These are phyloP conservation scores for Glarea lozoyensis DNA, from an alignment of 495 filamentous ascomycete species.

Conservation along the genomic window DNA sequence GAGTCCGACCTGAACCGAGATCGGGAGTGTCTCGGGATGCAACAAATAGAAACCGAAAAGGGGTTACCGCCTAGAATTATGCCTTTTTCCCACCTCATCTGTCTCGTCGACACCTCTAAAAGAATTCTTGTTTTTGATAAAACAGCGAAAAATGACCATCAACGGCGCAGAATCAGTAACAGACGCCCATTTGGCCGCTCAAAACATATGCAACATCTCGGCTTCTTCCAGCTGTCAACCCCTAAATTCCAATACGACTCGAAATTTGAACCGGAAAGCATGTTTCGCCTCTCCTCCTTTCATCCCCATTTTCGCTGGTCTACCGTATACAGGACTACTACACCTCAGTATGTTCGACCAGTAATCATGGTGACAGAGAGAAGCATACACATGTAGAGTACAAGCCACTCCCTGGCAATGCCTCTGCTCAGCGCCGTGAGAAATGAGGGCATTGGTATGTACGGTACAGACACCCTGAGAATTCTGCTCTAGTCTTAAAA, in stretches of 20 bases:
- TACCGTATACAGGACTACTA: constrained; percentile 1
- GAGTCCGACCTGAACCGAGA: too few species aligned
- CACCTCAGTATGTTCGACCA: constrained; percentile 5
- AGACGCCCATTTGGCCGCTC: too few species aligned
- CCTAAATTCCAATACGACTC: background rate
- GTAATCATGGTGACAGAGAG: background rate
- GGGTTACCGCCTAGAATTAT: too few species aligned
- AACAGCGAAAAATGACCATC: too few species aligned
- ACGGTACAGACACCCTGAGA: background rate
- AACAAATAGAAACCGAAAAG: too few species aligned
- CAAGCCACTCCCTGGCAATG: constrained; percentile 4
- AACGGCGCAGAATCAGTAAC: too few species aligned
- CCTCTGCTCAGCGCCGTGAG: constrained; percentile 6
- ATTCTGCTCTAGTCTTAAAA: background rate
- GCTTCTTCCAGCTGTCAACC: background rate
- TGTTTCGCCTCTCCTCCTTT: background rate
- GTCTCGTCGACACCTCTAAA: too few species aligned
- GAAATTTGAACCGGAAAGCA: constrained; percentile 1
- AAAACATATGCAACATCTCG: too few species aligned
- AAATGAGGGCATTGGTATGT: constrained; percentile 6
- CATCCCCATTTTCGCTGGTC: constrained; percentile 5
- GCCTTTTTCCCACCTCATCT: too few species aligned
- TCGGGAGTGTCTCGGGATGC: too few species aligned
- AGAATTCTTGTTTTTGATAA: too few species aligned
- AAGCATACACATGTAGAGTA: constrained; percentile 1